phyloP scores from a whole-genome alignment of 371 early-diverging fungal species.

The Apophysomyces trapeziformis region DNA sequence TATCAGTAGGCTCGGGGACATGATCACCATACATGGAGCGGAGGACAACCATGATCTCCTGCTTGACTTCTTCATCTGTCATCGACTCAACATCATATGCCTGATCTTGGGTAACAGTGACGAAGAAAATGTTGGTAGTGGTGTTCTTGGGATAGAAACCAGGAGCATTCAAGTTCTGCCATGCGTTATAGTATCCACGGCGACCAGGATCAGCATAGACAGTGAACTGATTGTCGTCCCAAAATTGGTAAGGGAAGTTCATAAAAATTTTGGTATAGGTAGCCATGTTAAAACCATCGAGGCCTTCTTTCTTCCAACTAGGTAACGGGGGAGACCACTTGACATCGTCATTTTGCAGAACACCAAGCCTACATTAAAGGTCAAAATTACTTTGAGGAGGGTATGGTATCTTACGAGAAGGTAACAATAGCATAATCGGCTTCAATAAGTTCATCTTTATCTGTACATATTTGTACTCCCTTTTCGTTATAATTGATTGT shows the following conservation, averaged over 20 bases:
- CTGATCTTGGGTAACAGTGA: conserved; percentile 38
- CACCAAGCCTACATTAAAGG: conserved; percentile 35
- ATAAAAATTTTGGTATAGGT: conserved; percentile 56
- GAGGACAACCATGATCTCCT: conserved; percentile 36
- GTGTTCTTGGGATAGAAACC: conserved; percentile 33
- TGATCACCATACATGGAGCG: conserved; percentile 40
- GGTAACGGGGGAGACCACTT: conserved; percentile 45
- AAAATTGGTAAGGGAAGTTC: conserved; percentile 49
- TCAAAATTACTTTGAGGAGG: neutral
- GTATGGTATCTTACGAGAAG: conserved; percentile 36
- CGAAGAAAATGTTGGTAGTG: conserved; percentile 39
- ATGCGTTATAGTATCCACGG: conserved; percentile 39
- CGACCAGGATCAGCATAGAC: conserved; percentile 46
- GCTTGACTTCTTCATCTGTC: conserved; percentile 33
- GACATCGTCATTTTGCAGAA: conserved; percentile 45
- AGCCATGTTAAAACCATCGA: conserved; percentile 54
- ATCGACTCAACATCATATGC: conserved; percentile 30
- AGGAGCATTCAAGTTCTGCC: conserved; percentile 40
- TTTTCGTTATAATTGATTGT: conserved; percentile 36
- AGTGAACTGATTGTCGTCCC: conserved; percentile 48
- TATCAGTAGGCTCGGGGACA: conserved; percentile 34
- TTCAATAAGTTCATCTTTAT: conserved; percentile 32
- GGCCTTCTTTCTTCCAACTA: conserved; percentile 51
- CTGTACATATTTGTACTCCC: conserved; percentile 39
- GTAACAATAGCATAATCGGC: conserved; percentile 58